Conservation (phyloP, 306 rosid genomes). For the Castanospermum australe region DNA sequence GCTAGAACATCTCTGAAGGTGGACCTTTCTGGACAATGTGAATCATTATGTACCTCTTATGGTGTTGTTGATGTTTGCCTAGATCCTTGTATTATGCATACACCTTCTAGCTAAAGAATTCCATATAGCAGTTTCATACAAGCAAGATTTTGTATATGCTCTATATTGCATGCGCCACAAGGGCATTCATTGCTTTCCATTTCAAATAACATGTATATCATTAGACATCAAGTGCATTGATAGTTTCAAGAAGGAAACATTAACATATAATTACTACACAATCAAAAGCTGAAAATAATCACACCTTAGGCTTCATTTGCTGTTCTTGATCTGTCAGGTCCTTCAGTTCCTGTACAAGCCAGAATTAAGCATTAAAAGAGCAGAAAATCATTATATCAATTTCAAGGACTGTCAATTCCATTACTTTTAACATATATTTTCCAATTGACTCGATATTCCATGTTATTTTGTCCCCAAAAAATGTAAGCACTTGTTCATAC, state of each 20-base stretch:
- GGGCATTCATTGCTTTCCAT: background rate
- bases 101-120: background rate
- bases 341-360: constrained; percentile 72
- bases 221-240: background rate
- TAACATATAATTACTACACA: background rate
- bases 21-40: background rate
- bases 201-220: constrained; percentile 3
- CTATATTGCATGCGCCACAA: background rate
- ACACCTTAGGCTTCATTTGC: constrained; percentile 88
- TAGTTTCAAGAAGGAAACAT: constrained; percentile 8
- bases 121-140: background rate
- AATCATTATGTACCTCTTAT: background rate
- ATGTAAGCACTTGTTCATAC: background rate
- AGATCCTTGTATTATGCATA: background rate
- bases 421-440: background rate
- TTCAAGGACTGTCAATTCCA: constrained; percentile 12
- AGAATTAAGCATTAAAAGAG: constrained; percentile 33
- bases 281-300: constrained; percentile 28
- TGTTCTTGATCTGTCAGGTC: constrained; percentile 85
- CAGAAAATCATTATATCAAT: constrained; percentile 19
- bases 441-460: background rate
- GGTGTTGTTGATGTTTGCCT: background rate
- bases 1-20: background rate
- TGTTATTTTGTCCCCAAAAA: background rate
- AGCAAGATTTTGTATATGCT: background rate